These are phyloP conservation scores for Marasmius oreades DNA, from an alignment of 1,284 basidiomycete species.

Conservation along the genomic window DNA sequence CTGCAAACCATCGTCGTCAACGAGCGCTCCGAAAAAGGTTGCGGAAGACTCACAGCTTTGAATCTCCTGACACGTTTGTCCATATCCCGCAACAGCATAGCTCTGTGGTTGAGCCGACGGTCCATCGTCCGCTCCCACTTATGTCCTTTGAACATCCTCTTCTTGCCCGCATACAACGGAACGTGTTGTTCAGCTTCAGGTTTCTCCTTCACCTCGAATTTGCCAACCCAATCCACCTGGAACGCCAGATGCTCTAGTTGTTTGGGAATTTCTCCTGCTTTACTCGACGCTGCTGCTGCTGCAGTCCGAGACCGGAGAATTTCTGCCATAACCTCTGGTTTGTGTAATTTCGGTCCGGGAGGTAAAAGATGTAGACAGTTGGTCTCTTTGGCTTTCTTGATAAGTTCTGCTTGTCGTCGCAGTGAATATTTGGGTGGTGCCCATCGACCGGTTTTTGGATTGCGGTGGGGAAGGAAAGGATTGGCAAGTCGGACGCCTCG, in stretches of 20 bases:
- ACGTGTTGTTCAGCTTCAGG: conserved; percentile 53
- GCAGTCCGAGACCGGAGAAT: conserved; percentile 14
- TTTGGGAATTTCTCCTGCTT: not conserved
- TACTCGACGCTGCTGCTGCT: conserved; percentile 9
- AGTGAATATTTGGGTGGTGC: conserved; percentile 65
- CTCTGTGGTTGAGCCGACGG: conserved; percentile 8
- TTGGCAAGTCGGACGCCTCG: conserved; percentile 42
- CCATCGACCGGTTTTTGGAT: conserved; percentile 62
- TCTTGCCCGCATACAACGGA: conserved; percentile 67
- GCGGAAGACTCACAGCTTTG: conserved; percentile 49
- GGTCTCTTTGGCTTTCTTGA: conserved; percentile 61
- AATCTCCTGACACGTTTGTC: conserved; percentile 54
- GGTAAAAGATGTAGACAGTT: conserved; percentile 58
- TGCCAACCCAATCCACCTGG: conserved; percentile 56
- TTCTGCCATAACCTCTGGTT: conserved; percentile 14
- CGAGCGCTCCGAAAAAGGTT: conserved; percentile 6
- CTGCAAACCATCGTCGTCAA: no score
- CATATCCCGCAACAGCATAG: conserved; percentile 66
- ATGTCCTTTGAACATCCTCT: conserved; percentile 85
- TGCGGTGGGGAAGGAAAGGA: conserved; percentile 65
- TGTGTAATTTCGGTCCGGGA: conserved; percentile 52
- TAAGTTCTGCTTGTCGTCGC: conserved; percentile 70
- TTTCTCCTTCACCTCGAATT: conserved; percentile 43
- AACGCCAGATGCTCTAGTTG: conserved; percentile 30
- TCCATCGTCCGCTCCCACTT: conserved; percentile 40